A percentile compares a stretch with the other conserved stretches of the same genome.
phyloP scores from a whole-genome alignment of 768 basidiomycete species.

The Tremella yokohamensis region DNA sequence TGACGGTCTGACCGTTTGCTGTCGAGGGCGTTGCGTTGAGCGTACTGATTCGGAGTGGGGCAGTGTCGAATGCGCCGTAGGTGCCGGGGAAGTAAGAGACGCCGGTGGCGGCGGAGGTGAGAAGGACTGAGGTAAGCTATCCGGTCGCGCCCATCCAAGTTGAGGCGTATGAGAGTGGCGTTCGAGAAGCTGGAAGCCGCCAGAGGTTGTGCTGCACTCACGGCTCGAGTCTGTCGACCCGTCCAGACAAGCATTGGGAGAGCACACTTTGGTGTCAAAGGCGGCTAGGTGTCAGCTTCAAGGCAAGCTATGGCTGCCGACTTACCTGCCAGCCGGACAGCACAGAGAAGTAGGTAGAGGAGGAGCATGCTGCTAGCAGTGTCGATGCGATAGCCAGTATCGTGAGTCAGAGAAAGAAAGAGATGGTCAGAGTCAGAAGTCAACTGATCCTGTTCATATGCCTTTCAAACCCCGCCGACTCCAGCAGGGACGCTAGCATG shows the following conservation, averaged over 20 bases:
- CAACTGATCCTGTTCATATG: not conserved
- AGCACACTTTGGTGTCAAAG: constrained; percentile 4
- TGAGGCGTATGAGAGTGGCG: not conserved
- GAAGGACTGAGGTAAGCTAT: constrained; percentile 9
- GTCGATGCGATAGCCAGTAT: not conserved
- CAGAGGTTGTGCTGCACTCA: not conserved
- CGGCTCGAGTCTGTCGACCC: not conserved
- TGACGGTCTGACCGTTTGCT: constrained; percentile 1
- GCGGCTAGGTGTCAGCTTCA: not conserved
- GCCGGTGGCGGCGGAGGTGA: not conserved
- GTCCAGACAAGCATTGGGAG: constrained; percentile 1
- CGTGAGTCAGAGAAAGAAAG: not conserved
- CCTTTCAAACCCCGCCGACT: not conserved
- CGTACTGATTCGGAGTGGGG: not conserved
- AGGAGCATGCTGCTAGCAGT: not conserved
- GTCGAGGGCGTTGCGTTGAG: constrained; percentile 17
- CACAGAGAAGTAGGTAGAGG: not conserved
- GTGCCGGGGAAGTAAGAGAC: constrained; percentile 12
- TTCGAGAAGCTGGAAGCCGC: too few relatives aligned
- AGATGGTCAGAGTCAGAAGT: constrained; percentile 1
- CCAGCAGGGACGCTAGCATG: not conserved
- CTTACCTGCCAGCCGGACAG: not conserved
- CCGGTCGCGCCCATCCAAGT: not conserved
- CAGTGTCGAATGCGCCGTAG: constrained; percentile 5
- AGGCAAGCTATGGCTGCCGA: not conserved